Conservation (phyloP, 106 monocot species). For the Hemerocallis citrina region DNA sequence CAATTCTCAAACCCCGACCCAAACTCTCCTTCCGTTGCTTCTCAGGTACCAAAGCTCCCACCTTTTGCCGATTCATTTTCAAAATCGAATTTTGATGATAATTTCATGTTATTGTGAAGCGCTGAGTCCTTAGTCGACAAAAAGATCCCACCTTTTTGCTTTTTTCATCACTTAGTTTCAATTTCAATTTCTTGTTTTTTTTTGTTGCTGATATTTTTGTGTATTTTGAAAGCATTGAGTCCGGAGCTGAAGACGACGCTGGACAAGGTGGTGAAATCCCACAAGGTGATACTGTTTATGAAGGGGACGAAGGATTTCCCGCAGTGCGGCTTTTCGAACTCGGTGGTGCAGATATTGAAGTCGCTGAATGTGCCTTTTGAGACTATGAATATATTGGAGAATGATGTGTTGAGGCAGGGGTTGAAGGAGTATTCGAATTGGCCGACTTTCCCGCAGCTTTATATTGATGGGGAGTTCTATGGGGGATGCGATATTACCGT, state of each 20-base stretch:
- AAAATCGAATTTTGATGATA: no score
- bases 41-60: constrained; percentile 19
- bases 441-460: constrained; percentile 96
- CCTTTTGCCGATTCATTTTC: no score
- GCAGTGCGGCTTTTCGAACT: constrained; percentile 90
- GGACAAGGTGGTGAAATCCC: constrained; percentile 66
- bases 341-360: constrained; percentile 79
- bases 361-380: constrained; percentile 77
- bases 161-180: neutral
- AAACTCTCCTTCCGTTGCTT: constrained; percentile 23
- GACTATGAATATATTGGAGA: constrained; percentile 72
- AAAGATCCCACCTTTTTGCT: neutral
- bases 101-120: no score
- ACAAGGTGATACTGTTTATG: constrained; percentile 88
- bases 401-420: constrained; percentile 68
- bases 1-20: no score
- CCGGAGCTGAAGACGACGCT: constrained; percentile 66
- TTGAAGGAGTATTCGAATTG: constrained; percentile 94
- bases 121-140: neutral
- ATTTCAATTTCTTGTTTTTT: neutral
- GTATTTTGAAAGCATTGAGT: constrained; percentile 24
- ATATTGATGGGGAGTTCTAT: constrained; percentile 91
- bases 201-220: neutral
- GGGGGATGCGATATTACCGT: constrained; percentile 91
- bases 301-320: constrained; percentile 92